Base-by-base conservation (phyloP, 371 early-diverging fungal genomes). In the Phascolomyces articulosus region DNA sequence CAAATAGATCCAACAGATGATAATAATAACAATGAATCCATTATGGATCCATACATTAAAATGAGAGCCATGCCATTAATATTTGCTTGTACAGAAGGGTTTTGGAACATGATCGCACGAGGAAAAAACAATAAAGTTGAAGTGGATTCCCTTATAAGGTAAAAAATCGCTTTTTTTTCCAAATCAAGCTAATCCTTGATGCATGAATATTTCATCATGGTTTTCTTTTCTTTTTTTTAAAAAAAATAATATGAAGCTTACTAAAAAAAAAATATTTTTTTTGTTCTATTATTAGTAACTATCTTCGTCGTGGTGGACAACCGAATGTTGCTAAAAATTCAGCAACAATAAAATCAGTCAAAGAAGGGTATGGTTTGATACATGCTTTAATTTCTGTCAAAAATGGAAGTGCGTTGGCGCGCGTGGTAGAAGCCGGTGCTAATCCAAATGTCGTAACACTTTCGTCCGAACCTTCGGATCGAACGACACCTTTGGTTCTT, bases 241-340 rank as follows among this genome's bases (percentile, higher is more conserved):
- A 34, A 34, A 31, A 6, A 31, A 31, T 6, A 31, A 31, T 31
- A 31, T 6, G 11, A 34, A 34, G 11, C 11, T 34, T 0, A 34
- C 34, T 34, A 34, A 34, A 34, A 34, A 9, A 2, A 9, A 9
- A 34, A 9, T 34, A 31, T 31, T 31, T 9, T 40, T 53, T 11
- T 28, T 64, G 20, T 15, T 15, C 34, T n/a, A n/a, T n/a, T n/a
- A n/a, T n/a, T 65, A 81, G 79, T 16, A 75, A 73, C n/a, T 82
- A 77, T 51, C 55, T 82, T 21, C 70, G 69, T 3, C 77, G 82
- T 20, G 82, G 79, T 20, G 82, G 82, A 6, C 70, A 71, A 34
- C 77, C 79, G 7, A 79, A 82, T 59, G 77, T 82, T 6, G 79
- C 82, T 34, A 78, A 82, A 28, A 69, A 65, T 44, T 75, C 75